Base-by-base conservation (phyloP, 2,329 filamentous ascomycete genomes). In the Mycosphaerelloides madeirae region DNA sequence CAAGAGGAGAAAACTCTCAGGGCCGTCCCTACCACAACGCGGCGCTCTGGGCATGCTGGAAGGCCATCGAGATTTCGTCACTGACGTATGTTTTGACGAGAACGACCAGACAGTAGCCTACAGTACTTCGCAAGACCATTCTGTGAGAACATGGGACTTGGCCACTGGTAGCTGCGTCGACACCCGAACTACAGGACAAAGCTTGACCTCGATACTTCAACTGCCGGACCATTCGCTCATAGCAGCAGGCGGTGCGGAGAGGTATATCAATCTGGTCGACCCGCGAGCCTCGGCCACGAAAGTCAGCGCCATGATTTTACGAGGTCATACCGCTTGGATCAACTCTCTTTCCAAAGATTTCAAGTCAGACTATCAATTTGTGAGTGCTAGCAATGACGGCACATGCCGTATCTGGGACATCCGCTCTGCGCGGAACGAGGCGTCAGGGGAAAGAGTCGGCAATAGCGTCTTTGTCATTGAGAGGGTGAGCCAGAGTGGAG, bases 371-470 rank as follows among this genome's bases (percentile, higher is more conserved):
- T 87, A 90, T 69, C 62, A 60, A 28, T 76, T 98, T 7, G 87
- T 91, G 0, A 93, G 85, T 25, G 91, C 81, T n/a, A 86, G 85
- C 35, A 87, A 95, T 66, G 93, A 98, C 66, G 89, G 91, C 28
- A 95, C 88, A 1, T 93, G 87, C 60, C 80, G 89, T 40, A 82
- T 98, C 38, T 98, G 93, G 93, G 93, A 98, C 72, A 76, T 97
- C 53, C 77, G 93, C 43, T 84, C 80, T 58, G 80, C 79, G 41
- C 74, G 81, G 64, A 59, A 53, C 20, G 61, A 63, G 28, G 56
- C 55, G 12, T 67, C 74, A 60, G 46, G 80, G 3, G 64, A 63
- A 20, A 54, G 53, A 31, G 78, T 75, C 62, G 90, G 68, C 66
- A 87, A 79, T 74, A 91, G 77, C 66, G 83, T 73, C 70, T 95